Percentiles rank a stretch among this genome's conserved stretches.
Conservation (phyloP, 176 grass and related monocot species). For the Luzula sylvatica region DNA sequence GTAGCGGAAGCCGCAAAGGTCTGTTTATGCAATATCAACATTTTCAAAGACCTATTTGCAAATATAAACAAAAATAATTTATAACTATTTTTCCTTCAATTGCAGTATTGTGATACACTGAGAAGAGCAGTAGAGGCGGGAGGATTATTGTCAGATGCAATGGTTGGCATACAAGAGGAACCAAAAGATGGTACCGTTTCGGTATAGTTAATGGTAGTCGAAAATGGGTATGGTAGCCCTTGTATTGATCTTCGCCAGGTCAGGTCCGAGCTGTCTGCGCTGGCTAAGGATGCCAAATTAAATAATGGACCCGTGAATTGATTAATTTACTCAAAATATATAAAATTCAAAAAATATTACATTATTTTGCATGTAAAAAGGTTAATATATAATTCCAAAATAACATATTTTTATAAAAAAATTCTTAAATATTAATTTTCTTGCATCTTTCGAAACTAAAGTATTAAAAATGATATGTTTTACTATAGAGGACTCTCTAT, state of each 20-base stretch:
- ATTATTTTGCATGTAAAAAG: too few relatives aligned
- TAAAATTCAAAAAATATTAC: too few relatives aligned
- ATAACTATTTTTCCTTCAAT: slow-evolving; percentile 7
- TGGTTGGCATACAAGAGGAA: slow-evolving; percentile 76
- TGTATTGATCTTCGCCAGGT: slow-evolving; percentile 95
- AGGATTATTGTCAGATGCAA: slow-evolving; percentile 81
- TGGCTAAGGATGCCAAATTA: slow-evolving; percentile 80
- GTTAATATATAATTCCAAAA: too few relatives aligned
- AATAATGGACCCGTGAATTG: too few relatives aligned
- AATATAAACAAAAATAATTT: slow-evolving; percentile 1
- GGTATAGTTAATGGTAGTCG: slow-evolving; percentile 75
- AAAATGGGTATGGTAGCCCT: slow-evolving; percentile 83
- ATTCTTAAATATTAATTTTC: too few relatives aligned
- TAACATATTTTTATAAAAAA: too few relatives aligned
- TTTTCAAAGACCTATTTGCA: neutral
- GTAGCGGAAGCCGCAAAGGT: slow-evolving; percentile 97
- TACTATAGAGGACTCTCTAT: too few relatives aligned
- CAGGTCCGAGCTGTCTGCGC: slow-evolving; percentile 84
- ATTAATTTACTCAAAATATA: too few relatives aligned
- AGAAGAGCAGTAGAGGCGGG: slow-evolving; percentile 89
- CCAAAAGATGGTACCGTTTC: slow-evolving; percentile 43
- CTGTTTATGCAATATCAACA: neutral
- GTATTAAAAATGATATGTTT: too few relatives aligned
- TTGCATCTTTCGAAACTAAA: too few relatives aligned
- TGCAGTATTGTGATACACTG: slow-evolving; percentile 77